Evolutionary conservation across 1,284 basidiomycete genomes (phyloP), one percentile per base, ranked within the genome.

Genomic region (Cutaneotrichosporon mucoides): DNA sequence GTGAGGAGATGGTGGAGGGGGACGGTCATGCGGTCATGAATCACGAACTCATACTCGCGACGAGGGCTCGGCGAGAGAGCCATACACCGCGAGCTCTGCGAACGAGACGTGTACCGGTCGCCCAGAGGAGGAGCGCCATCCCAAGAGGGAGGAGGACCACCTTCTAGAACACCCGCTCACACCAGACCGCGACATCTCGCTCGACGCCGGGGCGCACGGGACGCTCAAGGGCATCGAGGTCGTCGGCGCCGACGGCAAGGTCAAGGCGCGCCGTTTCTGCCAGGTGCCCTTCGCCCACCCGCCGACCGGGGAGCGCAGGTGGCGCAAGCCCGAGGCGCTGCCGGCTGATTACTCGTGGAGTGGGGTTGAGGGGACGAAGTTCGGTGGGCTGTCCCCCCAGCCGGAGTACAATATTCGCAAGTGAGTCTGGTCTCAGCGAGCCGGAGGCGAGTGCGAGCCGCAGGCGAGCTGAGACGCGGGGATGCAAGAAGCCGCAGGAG

Each of bases 201-300:
- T 68, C 54, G 16, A 49, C 36, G 62, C 62, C 41, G 64, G 64
- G 8, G 33, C 50, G 11, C 66, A 68, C 57, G 66, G 66, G 44
- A 59, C 41, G 42, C 59, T 68, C 11, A 57, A 51, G 13, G 66
- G 66, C 35, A 43, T 56, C 42, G 56, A 61, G 15, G 53, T 66
- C 33, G 50, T 66, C 51, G 55, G 58, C 4, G 13, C 47, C 4
- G 59, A 63, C 45, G 66, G 66, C 1, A 51, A 60, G 16, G 59
- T 62, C 47, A 64, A 64, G 35, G 61, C 60, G 35, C 64, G 61
- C 38, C 62, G 66, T 7, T 68, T 66, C 59, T 51, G 46, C 16
- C 59, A 57, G 24, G 63, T 68, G 2, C 66, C 66, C 5, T 68
- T 60, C 16, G 66, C 66, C 9, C 40, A 58, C 9, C 64, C 66